phyloP scores from a whole-genome alignment of 2,329 filamentous ascomycete genomes.

The Trichoderma sp. region DNA sequence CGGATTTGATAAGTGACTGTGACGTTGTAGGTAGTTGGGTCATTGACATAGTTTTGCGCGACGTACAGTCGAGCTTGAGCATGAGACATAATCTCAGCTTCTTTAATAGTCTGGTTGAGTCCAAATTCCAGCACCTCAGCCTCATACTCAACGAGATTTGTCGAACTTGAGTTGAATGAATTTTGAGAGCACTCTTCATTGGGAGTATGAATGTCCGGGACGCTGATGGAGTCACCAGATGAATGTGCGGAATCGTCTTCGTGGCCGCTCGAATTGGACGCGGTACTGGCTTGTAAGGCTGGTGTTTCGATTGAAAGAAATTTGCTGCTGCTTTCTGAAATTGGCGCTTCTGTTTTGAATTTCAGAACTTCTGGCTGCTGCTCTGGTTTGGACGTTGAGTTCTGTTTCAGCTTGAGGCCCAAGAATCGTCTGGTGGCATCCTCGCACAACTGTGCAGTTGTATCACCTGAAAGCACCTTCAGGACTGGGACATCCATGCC shows the following conservation, averaged over 20 bases:
- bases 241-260: not conserved
- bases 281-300: not conserved
- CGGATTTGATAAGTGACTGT: not conserved
- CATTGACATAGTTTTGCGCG: not conserved
- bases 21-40: not conserved
- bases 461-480: not conserved
- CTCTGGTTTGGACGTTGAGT: not conserved
- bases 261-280: not conserved
- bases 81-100: not conserved
- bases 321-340: not conserved
- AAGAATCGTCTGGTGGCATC: not conserved
- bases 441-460: not conserved
- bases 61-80: not conserved
- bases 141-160: not conserved
- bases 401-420: not conserved
- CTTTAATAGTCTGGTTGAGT: not conserved
- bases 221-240: not conserved
- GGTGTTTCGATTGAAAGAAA: not conserved
- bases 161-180: not conserved
- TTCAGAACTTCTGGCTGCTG: not conserved
- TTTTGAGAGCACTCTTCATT: not conserved
- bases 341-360: rapidly evolving
- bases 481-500: not conserved
- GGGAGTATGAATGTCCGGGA: not conserved
- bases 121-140: not conserved